Evolutionary conservation across 1,139 yeast genomes (phyloP).

Genomic region (Suhomyces taliae): DNA sequence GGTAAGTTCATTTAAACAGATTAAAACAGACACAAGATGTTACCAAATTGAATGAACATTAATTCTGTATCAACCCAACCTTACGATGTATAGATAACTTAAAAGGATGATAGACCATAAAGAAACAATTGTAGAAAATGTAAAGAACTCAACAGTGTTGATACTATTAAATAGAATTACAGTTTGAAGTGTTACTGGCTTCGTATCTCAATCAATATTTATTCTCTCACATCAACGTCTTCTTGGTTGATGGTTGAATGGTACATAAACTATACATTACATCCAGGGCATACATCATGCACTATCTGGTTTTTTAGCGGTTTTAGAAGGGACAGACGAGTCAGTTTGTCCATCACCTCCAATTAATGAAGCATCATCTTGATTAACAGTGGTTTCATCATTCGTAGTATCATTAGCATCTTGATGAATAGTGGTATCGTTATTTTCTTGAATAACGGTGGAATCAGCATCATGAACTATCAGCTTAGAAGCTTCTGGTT

Average conservation of each 20-base stretch:
- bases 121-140: constrained; percentile 4
- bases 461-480: constrained; percentile 32
- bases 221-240: not conserved
- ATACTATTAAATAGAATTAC: too few relatives aligned
- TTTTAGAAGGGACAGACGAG: constrained; percentile 5
- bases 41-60: not conserved
- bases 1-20: constrained; percentile 18
- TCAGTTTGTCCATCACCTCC: constrained; percentile 17
- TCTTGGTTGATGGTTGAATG: not conserved
- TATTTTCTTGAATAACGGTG: constrained; percentile 38
- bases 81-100: too few relatives aligned
- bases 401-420: constrained; percentile 47
- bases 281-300: constrained; percentile 2
- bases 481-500: constrained; percentile 3
- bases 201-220: not conserved
- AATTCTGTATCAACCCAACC: too few relatives aligned
- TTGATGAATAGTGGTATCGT: constrained; percentile 46
- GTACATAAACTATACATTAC: constrained; percentile 2
- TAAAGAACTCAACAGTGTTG: too few relatives aligned
- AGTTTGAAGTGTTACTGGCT: too few relatives aligned
- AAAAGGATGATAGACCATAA: not conserved
- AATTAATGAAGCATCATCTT: constrained; percentile 29
- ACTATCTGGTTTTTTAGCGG: constrained; percentile 7
- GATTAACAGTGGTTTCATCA: constrained; percentile 40
- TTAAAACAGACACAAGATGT: too few relatives aligned